phyloP scores from a whole-genome alignment of 441 rosid genomes.

The Populus trichocarpa region DNA sequence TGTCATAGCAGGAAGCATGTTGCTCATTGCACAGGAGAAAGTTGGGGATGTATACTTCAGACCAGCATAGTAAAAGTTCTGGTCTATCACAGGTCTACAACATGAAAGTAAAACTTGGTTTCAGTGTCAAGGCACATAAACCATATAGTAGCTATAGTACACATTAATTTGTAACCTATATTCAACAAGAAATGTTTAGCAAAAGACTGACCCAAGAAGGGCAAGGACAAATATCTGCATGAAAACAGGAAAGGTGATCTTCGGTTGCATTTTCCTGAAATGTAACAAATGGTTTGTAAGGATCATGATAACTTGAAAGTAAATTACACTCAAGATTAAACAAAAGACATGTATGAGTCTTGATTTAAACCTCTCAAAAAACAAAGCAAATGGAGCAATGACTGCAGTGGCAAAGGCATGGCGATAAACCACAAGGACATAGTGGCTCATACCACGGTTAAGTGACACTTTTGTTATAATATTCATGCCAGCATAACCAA shows the following conservation, averaged over 20 bases:
- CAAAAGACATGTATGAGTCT: neutral
- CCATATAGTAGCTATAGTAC: neutral
- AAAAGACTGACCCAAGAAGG: conserved; percentile 69
- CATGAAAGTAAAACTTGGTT: neutral
- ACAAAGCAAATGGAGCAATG: conserved; percentile 68
- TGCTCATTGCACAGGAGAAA: conserved; percentile 82
- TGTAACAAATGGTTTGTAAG: neutral
- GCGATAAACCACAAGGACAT: conserved; percentile 76
- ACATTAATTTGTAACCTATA: neutral
- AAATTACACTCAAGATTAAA: neutral
- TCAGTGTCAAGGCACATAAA: neutral
- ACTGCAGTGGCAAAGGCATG: conserved; percentile 69
- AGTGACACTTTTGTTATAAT: conserved; percentile 74
- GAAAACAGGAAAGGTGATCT: conserved; percentile 66
- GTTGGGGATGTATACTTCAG: conserved; percentile 84
- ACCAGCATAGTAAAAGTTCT: conserved; percentile 87
- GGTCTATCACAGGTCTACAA: conserved; percentile 88
- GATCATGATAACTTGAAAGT: neutral
- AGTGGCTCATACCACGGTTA: conserved; percentile 74
- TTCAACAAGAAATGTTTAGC: neutral
- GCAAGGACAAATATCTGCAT: conserved; percentile 73
- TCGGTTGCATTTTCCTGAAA: conserved; percentile 74
- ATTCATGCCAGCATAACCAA: conserved; percentile 84
- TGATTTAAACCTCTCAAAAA: conserved; percentile 52
- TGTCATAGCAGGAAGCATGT: conserved; percentile 85